These are phyloP conservation scores for Graphiopsis chlorocephala DNA, from an alignment of 2,329 filamentous ascomycete genomes.

Conservation along the genomic window DNA sequence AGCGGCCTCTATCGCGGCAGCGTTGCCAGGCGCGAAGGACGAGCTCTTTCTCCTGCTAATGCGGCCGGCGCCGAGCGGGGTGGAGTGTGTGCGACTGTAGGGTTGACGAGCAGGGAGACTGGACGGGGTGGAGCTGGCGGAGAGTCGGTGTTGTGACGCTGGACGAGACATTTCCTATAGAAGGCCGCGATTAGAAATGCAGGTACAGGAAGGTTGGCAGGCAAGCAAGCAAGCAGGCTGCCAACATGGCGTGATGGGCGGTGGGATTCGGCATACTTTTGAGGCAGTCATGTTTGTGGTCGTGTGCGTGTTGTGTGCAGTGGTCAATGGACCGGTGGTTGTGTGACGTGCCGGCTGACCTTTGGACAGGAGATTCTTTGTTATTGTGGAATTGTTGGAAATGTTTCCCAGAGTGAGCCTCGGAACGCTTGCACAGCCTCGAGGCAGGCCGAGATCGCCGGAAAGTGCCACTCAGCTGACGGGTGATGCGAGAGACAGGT, in stretches of 20 bases:
- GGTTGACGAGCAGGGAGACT: conserved; percentile 62
- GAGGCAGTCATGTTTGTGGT: conserved; percentile 22
- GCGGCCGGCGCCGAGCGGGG: conserved; percentile 73
- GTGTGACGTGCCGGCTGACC: conserved; percentile 6
- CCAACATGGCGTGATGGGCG: conserved; percentile 14
- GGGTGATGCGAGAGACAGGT: conserved; percentile 1
- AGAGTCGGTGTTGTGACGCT: conserved; percentile 45
- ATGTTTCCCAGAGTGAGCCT: conserved; percentile 16
- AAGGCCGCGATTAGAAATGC: conserved; percentile 16
- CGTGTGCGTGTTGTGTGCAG: neutral
- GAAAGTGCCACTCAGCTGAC: conserved; percentile 13
- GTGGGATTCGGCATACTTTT: conserved; percentile 19
- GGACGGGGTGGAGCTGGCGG: conserved; percentile 55
- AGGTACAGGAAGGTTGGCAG: conserved; percentile 10
- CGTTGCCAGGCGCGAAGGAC: conserved; percentile 70
- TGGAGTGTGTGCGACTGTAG: conserved; percentile 72
- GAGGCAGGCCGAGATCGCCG: conserved; percentile 12
- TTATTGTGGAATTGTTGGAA: conserved; percentile 9
- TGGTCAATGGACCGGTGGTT: conserved; percentile 12
- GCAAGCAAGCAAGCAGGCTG: neutral
- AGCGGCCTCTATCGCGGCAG: conserved; percentile 71
- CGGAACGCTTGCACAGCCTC: conserved; percentile 12
- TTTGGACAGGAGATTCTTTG: conserved; percentile 12
- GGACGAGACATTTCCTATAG: conserved; percentile 42
- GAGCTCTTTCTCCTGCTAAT: conserved; percentile 93